Evolutionary conservation across 495 filamentous ascomycete species (phyloP), one percentile per base, ranked within the genome.

Genomic region (Penicillium lividum): DNA sequence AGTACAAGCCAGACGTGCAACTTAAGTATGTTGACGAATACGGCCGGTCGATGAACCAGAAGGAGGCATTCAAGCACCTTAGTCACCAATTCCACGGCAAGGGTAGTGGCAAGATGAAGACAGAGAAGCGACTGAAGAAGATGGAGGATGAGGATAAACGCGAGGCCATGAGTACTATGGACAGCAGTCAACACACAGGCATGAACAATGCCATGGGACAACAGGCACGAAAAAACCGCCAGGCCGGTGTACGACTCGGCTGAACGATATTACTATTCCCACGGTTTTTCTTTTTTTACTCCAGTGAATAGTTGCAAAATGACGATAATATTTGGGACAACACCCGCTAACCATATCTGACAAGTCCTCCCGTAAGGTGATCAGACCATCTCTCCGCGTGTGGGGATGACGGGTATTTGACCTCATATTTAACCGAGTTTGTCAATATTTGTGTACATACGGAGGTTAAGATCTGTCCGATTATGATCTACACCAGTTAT

Each of bases 61-160:
- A 98, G 78, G 94, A 98, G 74, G 94, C 94, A 2, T 98, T 98
- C 80, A 92, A 92, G 78, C 85, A 97, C 68, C 79, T 98, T 46
- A 91, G 86, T 65, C 94, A 98, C 75, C 89, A 95, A 73, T 98
- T 98, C 85, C 94, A 98, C 76, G 94, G 94, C 53, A 97, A 98
- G 77, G 92, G 93, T 44, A 92, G 88, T 67, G 94, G 94, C 52
- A 97, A 97, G 82, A 89, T 89, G 78, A 98, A 98, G 87, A 97
- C 92, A 27, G 93, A 98, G 80, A 98, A 98, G 78, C 80, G 84
- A 53, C 75, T 98, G 50, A 97, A 97, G 86, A 96, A 94, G 84
- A 93, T 97, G 74, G 94, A 93, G 55, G 91, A 93, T 63, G 93
- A 97, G 78, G 93, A 92, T 83, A 88, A 88, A 69, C 83, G 85